Evolutionary conservation across 495 filamentous ascomycete genomes (phyloP), one percentile per base, ranked within the genome.

Genomic region (Evernia prunastri): DNA sequence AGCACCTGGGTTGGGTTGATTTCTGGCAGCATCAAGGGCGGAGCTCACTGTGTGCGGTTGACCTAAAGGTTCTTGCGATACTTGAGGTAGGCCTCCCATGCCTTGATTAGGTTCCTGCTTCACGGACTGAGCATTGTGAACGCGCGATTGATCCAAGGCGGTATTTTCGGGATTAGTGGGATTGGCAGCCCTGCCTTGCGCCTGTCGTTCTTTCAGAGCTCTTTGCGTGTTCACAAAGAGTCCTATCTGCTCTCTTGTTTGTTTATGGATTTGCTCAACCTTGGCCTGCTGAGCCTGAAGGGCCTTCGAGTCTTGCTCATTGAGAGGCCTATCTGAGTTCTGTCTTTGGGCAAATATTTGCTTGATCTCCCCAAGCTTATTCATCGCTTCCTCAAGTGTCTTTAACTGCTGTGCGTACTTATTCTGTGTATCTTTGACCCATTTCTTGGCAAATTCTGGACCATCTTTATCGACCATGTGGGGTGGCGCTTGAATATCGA

Each of bases 11-110:
- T 75, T 73, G 18, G 78, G 73, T 65, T 80, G 80, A 33, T 72
- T 79, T 31, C 81, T 73, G 20, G 81, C 81, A 29, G 80, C 80
- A 65, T 77, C 81, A 35, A 82, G 76, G 8, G 81, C 81, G 51
- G 81, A 82, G 63, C 78, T 83, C 40, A 82, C 77, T 1, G 79
- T 82, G 64, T 82, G 81, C 3, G 81, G 74, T 56, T 79, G 78
- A 27, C 78, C 78, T 20, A 77, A 73, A 20, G 75, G 75, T 51
- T 69, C 67, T 25, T 67, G 43, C 6, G 58, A 35, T 27, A 45
- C 58, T 42, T 63, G 60, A 20, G 40, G 36, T 49, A 59, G 62
- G 25, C 20, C 36, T 4, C 58, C 51, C 25, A 35, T 43, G 43
- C 51, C 61, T 29, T 47, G 27, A 29, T 58, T 63, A 33, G 56